Percentiles rank a stretch among this genome's conserved stretches.
phyloP scores from a whole-genome alignment of 768 basidiomycete genomes.

The Gloeophyllum trabeum region DNA sequence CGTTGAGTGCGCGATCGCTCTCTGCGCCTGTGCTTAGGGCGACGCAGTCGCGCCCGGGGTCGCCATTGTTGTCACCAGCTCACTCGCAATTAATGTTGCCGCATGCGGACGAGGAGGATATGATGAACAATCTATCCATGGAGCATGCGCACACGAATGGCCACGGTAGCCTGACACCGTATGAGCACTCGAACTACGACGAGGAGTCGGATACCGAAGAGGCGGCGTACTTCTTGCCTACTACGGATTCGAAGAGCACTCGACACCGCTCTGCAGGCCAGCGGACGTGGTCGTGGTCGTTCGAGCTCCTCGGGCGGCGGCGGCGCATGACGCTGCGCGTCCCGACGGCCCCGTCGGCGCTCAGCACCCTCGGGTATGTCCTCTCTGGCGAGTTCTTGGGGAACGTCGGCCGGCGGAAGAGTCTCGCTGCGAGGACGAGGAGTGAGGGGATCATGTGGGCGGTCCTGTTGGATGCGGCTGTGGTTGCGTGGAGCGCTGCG shows the following conservation, averaged over 20 bases:
- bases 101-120: background rate
- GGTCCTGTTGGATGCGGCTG: background rate
- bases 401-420: background rate
- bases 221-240: too few relatives aligned
- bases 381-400: too few relatives aligned
- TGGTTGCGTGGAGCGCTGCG: background rate
- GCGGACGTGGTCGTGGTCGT: slow-evolving; percentile 39
- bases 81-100: background rate
- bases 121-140: too few relatives aligned
- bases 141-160: too few relatives aligned
- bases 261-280: background rate
- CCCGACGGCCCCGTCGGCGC: too few relatives aligned
- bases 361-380: too few relatives aligned
- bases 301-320: slow-evolving; percentile 41
- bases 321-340: slow-evolving; percentile 38
- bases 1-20: too few relatives aligned
- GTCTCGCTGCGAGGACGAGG: background rate
- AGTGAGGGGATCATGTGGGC: background rate
- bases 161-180: too few relatives aligned
- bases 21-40: too few relatives aligned
- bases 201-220: too few relatives aligned
- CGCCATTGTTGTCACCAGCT: background rate
- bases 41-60: background rate
- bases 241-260: too few relatives aligned
- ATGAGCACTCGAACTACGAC: too few relatives aligned